Evolutionary conservation across 148 eudicot species (phyloP).

Genomic region (Arbutus unedo): DNA sequence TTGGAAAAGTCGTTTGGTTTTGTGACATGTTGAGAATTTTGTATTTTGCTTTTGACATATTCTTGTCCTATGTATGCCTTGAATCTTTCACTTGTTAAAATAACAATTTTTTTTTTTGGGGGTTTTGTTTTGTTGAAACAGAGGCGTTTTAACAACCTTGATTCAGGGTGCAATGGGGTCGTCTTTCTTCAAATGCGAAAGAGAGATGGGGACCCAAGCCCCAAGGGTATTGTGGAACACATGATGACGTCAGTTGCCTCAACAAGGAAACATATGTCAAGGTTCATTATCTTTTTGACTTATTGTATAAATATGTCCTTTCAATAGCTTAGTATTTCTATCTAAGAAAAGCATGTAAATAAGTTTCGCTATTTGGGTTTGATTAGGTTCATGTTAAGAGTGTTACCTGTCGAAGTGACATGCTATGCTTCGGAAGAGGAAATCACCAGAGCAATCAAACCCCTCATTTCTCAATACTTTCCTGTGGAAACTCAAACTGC

Average conservation of each 20-base stretch:
- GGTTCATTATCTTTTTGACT: constrained; percentile 34
- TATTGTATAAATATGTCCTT: background rate
- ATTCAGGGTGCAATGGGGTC: constrained; percentile 94
- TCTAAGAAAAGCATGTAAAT: background rate
- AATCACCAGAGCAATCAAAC: constrained; percentile 80
- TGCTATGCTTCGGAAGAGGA: constrained; percentile 97
- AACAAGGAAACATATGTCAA: constrained; percentile 81
- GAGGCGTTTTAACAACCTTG: constrained; percentile 80
- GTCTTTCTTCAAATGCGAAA: constrained; percentile 77
- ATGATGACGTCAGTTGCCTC: constrained; percentile 74
- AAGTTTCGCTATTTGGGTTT: constrained; percentile 16
- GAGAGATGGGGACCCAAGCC: constrained; percentile 78
- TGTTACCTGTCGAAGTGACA: constrained; percentile 77
- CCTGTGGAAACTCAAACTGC: constrained; percentile 62
- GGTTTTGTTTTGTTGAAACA: constrained; percentile 29
- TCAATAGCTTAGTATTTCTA: background rate
- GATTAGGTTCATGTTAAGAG: constrained; percentile 71
- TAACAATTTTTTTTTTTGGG: background rate
- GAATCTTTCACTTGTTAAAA: background rate
- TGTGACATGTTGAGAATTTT: background rate
- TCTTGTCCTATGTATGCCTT: constrained; percentile 1
- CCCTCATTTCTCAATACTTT: constrained; percentile 58
- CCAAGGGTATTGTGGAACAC: constrained; percentile 71
- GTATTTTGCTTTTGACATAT: background rate
- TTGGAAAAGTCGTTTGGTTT: background rate